Base-by-base conservation (phyloP, 495 filamentous ascomycete species). In the Staphylotrichum tortipilum region DNA sequence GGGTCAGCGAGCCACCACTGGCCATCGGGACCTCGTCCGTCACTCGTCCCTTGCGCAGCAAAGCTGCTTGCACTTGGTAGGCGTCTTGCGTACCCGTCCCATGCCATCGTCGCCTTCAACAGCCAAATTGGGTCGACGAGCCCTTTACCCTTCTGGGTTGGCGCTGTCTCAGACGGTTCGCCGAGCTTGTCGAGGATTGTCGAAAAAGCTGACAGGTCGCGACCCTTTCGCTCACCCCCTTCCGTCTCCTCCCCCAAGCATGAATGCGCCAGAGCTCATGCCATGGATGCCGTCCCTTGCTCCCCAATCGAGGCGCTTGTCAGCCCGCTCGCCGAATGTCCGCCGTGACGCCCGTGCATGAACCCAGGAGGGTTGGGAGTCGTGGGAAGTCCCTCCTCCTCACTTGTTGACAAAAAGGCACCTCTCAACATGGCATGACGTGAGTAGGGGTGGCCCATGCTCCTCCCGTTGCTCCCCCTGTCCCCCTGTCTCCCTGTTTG, bases 1-100 rank as follows among this genome's bases (percentile, higher is more conserved):
- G 71, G 70, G 62, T 72, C 56, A 36, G 23, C 30, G 41, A 47
- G n/a, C n/a, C n/a, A n/a, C 52, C 48, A 52, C 50, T 36, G 52
- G 37, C 54, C 53, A 50, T 52, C 46, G 61, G 53, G 49, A 50
- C n/a, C n/a, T n/a, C n/a, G n/a, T n/a, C n/a, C n/a, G n/a, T n/a
- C n/a, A n/a, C n/a, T n/a, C n/a, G n/a, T n/a, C n/a, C n/a, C n/a
- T n/a, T n/a, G n/a, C n/a, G n/a, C n/a, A n/a, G n/a, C n/a, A n/a
- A n/a, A n/a, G n/a, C n/a, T n/a, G n/a, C n/a, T n/a, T n/a, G n/a
- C n/a, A n/a, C n/a, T n/a, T n/a, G n/a, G n/a, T n/a, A n/a, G n/a
- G n/a, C n/a, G n/a, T n/a, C n/a, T n/a, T n/a, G n/a, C n/a, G n/a
- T n/a, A n/a, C n/a, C n/a, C n/a, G n/a, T n/a, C n/a, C n/a, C n/a